A percentile compares a stretch with the other conserved stretches of the same genome.
phyloP scores from a whole-genome alignment of 331 rosid genomes.

The Acacia pycnantha region DNA sequence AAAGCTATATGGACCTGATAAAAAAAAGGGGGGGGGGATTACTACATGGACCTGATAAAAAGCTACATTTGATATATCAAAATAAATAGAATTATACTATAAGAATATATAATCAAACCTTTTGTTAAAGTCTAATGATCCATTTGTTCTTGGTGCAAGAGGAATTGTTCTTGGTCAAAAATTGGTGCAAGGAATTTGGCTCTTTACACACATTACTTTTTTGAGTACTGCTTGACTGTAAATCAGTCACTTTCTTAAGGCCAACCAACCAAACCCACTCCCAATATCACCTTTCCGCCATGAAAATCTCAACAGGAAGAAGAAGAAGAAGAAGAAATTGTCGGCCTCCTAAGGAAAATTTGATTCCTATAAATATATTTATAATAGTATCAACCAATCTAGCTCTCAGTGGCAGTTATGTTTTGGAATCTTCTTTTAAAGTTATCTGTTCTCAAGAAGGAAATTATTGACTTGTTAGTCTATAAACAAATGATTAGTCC shows the following conservation, averaged over 20 bases:
- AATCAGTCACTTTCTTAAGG: conserved; percentile 18
- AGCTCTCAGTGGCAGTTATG: neutral
- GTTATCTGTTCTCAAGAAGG: neutral
- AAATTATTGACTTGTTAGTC: neutral
- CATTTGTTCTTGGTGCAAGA: conserved; percentile 20
- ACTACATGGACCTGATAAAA: no score
- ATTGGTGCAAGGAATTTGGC: conserved; percentile 30
- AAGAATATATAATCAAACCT: neutral
- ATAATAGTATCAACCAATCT: no score
- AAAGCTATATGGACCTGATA: no score
- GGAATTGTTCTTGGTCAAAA: no score
- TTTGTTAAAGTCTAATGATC: conserved; percentile 4
- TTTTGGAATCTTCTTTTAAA: neutral
- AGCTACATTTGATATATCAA: neutral
- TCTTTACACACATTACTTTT: neutral
- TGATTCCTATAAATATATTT: no score
- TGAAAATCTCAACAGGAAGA: neutral
- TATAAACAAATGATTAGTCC: conserved; percentile 2
- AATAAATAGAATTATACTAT: no score
- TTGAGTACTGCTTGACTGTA: neutral
- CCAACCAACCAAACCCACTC: conserved; percentile 29
- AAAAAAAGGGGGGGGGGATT: no score
- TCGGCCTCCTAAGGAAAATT: no score
- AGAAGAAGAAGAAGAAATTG: neutral
- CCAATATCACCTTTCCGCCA: neutral